A percentile compares a stretch with the other conserved stretches of the same genome.
Evolutionary conservation across 345 rosid species (phyloP).

Genomic region (Citrus mangshanensis): DNA sequence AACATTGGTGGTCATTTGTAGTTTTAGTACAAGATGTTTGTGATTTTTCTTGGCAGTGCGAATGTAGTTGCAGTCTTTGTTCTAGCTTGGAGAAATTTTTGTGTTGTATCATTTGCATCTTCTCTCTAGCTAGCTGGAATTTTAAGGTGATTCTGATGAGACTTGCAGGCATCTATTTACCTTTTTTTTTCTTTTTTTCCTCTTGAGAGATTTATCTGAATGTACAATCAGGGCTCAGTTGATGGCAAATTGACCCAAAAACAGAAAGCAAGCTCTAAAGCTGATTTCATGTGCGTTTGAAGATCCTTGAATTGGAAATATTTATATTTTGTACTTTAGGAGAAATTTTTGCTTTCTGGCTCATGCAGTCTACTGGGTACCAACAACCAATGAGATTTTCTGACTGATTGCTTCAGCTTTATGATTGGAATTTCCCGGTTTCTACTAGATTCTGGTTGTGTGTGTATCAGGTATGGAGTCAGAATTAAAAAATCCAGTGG

Average conservation of each 20-base stretch:
- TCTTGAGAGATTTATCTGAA: background rate
- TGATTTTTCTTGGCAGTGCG: conserved; percentile 5
- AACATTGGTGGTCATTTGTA: background rate
- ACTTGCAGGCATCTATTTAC: background rate
- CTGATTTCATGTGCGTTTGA: background rate
- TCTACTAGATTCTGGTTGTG: no score
- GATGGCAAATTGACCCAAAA: background rate
- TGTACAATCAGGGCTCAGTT: background rate
- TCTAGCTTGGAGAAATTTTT: conserved; percentile 3
- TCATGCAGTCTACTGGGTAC: background rate
- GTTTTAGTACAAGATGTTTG: background rate
- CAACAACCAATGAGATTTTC: background rate
- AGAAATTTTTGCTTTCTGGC: background rate
- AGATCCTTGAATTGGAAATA: background rate
- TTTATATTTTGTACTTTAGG: background rate
- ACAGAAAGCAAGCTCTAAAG: background rate
- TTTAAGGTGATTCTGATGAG: background rate
- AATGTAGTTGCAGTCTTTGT: background rate
- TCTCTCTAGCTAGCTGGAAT: background rate
- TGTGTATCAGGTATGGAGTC: no score
- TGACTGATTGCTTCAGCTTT: background rate
- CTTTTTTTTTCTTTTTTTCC: no score
- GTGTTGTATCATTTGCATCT: background rate
- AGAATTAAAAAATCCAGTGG: no score
- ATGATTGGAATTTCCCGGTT: no score